Conservation (phyloP, 1,284 basidiomycete genomes). For the Rhodotorula sp. region DNA sequence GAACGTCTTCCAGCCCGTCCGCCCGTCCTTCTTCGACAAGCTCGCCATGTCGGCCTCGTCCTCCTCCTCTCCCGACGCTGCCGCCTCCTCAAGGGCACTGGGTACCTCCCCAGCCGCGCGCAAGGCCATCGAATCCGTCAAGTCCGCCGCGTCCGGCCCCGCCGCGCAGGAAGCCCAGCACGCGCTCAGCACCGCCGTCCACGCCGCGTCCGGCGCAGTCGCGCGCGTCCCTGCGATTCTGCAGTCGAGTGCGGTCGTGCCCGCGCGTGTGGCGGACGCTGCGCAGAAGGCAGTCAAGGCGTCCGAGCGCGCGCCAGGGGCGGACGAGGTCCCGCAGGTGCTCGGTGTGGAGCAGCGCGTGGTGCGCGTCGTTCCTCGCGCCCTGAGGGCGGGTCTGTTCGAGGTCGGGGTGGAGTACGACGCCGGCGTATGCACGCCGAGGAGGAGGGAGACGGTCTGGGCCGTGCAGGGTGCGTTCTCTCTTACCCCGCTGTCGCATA, state of each 20-base stretch:
- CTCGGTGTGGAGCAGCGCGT: slow-evolving; percentile 21
- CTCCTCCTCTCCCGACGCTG: background rate
- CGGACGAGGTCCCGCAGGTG: slow-evolving; percentile 17
- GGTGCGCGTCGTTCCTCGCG: slow-evolving; percentile 21
- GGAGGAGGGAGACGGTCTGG: slow-evolving; percentile 21
- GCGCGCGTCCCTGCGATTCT: slow-evolving; percentile 42
- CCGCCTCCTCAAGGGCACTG: background rate
- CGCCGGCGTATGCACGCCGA: slow-evolving; percentile 17
- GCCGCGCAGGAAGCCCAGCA: slow-evolving; percentile 6
- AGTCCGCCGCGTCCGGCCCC: background rate
- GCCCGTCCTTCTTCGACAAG: slow-evolving; percentile 39
- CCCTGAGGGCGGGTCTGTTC: slow-evolving; percentile 18
- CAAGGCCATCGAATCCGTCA: background rate
- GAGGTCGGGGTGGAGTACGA: slow-evolving; percentile 19
- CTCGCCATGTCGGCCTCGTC: slow-evolving; percentile 17
- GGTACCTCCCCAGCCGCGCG: slow-evolving; percentile 1
- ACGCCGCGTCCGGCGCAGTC: slow-evolving; percentile 14
- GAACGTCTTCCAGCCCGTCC: slow-evolving; percentile 38
- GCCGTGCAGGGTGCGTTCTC: slow-evolving; percentile 35
- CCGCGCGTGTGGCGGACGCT: background rate
- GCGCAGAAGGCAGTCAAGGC: background rate
- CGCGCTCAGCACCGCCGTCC: slow-evolving; percentile 28
- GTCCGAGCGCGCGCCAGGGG: background rate
- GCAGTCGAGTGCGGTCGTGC: slow-evolving; percentile 21
- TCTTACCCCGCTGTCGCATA: background rate